Evolutionary conservation across 345 rosid genomes (phyloP).

Genomic region (Eucalyptus tenuipes): DNA sequence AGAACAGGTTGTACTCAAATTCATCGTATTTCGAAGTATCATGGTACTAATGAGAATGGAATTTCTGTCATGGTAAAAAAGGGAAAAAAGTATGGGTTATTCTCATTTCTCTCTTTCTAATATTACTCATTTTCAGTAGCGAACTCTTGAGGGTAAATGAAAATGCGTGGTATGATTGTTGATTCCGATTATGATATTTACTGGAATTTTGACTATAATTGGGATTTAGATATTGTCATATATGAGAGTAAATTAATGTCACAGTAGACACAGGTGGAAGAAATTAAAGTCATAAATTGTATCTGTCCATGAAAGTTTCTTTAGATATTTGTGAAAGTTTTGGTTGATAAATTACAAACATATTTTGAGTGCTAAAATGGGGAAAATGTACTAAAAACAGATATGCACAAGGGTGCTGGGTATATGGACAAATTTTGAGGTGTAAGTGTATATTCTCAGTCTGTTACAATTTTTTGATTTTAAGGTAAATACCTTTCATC

Average conservation of each 20-base stretch:
- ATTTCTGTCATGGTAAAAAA: not conserved
- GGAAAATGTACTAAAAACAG: not conserved
- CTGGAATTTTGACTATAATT: not conserved
- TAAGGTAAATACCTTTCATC: not conserved
- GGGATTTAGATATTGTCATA: not conserved
- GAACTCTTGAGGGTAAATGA: not conserved
- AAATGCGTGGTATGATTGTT: not conserved
- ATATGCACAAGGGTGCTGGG: not conserved
- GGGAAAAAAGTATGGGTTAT: not conserved
- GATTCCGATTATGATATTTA: not conserved
- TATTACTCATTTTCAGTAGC: not conserved
- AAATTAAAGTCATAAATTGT: not conserved
- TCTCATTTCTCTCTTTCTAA: not conserved
- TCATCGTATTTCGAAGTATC: no score
- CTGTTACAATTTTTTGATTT: not conserved
- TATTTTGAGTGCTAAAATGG: not conserved
- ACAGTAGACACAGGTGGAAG: not conserved
- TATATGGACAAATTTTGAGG: not conserved
- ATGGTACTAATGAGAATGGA: not conserved
- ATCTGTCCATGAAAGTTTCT: not conserved
- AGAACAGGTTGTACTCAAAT: no score
- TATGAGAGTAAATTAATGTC: not conserved
- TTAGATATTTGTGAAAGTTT: not conserved
- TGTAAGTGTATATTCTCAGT: not conserved
- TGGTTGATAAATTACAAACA: not conserved